phyloP scores from a whole-genome alignment of 2,329 filamentous ascomycete genomes.

The Pseudogymnoascus sp. region DNA sequence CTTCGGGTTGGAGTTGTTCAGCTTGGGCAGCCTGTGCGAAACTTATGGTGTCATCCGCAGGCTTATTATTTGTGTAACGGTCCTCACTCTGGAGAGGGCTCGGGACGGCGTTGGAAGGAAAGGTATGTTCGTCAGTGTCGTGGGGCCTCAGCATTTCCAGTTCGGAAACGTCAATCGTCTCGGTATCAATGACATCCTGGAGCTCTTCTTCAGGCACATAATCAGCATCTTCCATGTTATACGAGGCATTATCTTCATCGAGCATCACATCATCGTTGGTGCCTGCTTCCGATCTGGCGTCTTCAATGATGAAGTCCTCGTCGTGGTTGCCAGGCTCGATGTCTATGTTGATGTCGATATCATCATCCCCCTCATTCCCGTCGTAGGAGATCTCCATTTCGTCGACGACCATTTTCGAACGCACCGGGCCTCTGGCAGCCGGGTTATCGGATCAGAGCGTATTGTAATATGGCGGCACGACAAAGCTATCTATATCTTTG shows the following conservation, averaged over 20 bases:
- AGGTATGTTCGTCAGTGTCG: not conserved
- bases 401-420: conserved; percentile 32
- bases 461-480: not conserved
- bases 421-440: not conserved
- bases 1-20: not conserved
- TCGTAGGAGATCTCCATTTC: conserved; percentile 50
- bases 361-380: conserved; percentile 36
- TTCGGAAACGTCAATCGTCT: not conserved
- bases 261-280: conserved; percentile 42
- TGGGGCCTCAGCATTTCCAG: not conserved
- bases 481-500: not conserved
- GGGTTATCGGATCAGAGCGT: not conserved
- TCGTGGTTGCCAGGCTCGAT: conserved; percentile 37
- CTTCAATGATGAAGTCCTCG: conserved; percentile 51
- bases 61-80: not conserved
- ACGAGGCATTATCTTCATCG: conserved; percentile 34
- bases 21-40: not conserved
- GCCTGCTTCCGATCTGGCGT: conserved; percentile 33
- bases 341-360: conserved; percentile 56
- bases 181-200: conserved; percentile 15
- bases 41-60: not conserved
- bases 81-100: conserved; percentile 4
- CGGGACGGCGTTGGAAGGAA: not conserved
- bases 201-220: conserved; percentile 20
- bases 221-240: conserved; percentile 31